A percentile compares a stretch with the other conserved stretches of the same genome.
These are phyloP conservation scores for Fusarium albidum DNA, from an alignment of 2,329 filamentous ascomycete species.

Conservation along the genomic window DNA sequence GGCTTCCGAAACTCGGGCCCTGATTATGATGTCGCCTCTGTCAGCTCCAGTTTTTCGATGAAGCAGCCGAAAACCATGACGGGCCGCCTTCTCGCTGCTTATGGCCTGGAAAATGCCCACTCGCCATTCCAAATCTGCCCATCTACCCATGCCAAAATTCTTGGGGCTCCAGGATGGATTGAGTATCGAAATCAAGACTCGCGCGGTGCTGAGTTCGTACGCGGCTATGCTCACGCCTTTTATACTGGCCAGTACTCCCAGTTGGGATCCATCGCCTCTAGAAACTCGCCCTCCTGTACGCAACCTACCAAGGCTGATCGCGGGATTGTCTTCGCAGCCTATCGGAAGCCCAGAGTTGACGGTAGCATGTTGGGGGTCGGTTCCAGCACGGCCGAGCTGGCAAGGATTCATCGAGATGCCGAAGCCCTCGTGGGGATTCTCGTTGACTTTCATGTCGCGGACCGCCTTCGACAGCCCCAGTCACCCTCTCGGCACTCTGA, in stretches of 20 bases:
- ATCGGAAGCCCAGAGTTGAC: conserved; percentile 56
- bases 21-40: conserved; percentile 15
- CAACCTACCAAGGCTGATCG: conserved; percentile 49
- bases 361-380: conserved; percentile 46
- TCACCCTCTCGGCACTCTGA: conserved; percentile 40
- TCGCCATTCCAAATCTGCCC: conserved; percentile 62
- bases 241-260: conserved; percentile 52
- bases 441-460: conserved; percentile 57
- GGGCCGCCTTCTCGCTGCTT: conserved; percentile 63
- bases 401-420: conserved; percentile 57
- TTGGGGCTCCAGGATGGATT: conserved; percentile 60
- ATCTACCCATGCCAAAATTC: conserved; percentile 58
- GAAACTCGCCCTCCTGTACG: conserved; percentile 37
- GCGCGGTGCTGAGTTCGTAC: conserved; percentile 54
- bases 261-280: conserved; percentile 36
- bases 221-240: conserved; percentile 63
- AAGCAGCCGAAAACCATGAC: conserved; percentile 44
- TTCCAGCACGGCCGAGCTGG: conserved; percentile 52
- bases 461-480: conserved; percentile 44
- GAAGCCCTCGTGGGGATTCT: conserved; percentile 62
- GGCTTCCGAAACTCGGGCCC: conserved; percentile 13
- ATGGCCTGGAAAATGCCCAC: conserved; percentile 59
- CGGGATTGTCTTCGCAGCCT: conserved; percentile 65
- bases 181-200: conserved; percentile 58
- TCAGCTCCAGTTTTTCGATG: conserved; percentile 12